Evolutionary conservation across 2,329 filamentous ascomycete species (phyloP), one percentile per base, ranked within the genome.

Genomic region (Penicillium rolfsii): DNA sequence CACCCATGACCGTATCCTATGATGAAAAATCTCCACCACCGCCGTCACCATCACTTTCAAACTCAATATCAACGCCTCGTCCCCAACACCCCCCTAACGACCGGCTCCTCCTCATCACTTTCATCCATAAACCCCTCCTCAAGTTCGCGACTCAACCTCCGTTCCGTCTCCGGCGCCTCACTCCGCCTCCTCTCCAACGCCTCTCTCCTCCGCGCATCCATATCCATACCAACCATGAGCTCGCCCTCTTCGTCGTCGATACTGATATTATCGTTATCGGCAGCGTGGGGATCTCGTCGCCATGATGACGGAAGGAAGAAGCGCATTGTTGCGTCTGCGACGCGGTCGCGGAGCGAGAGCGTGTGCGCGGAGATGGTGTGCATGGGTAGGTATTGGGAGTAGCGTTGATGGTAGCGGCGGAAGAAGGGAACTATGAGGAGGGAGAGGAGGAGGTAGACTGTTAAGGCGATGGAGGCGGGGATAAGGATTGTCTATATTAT

Each of bases 51-150:
- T 43, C 19, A 22, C 19, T 22, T 22, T 22, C 19, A 22, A 22
- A 22, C 19, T 22, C 43, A 41, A 5, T 4, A 28, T 48, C 7
- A 40, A 26, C 50, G 24, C 24, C 50, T 40, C 22, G 24, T 38
- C 22, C 50, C 50, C 35, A 53, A 16, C 1, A 53, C 50, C 9
- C 50, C 50, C 24, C 50, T 41, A 55, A 57, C 73, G 78, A 71
- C 68, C 53, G 70, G 73, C 57, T 87, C 85, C 40, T 89, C 87
- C 36, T 89, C 86, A 58, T 89, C 87, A 71, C 89, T 91, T 67
- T 90, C 88, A 73, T 91, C 89, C 76, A 86, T 85, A 72, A 91
- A 91, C 0, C 88, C 89, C 70, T 89, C 84, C 74, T 94, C 91
- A 55, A 94, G 76, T 80, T 96, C 92, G 77, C 91, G 83, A 74